A percentile compares a stretch with the other conserved stretches of the same genome.
Evolutionary conservation across 73 alveolate genomes (phyloP).

Genomic region (Breviolum minutum): DNA sequence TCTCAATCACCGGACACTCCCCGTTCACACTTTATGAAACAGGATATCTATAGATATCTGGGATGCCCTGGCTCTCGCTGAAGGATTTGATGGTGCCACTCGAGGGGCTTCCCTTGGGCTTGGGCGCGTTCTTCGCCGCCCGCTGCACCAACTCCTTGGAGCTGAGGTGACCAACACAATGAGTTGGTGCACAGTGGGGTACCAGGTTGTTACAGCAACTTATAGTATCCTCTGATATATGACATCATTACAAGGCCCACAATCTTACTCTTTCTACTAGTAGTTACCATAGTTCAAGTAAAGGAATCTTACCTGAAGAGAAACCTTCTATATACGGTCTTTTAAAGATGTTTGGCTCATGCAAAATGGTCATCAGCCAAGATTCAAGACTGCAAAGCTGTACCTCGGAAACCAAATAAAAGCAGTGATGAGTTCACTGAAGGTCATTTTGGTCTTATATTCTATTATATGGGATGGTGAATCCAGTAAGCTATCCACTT

Average conservation of each 20-base stretch:
- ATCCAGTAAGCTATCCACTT: too few relatives aligned
- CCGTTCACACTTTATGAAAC: background rate
- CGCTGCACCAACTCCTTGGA: slow-evolving; percentile 77
- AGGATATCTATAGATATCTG: too few relatives aligned
- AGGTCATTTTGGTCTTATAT: too few relatives aligned
- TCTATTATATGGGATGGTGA: too few relatives aligned
- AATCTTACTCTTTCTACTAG: too few relatives aligned
- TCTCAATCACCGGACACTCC: background rate
- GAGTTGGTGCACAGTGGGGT: too few relatives aligned
- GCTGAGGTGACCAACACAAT: background rate
- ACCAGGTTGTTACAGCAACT: too few relatives aligned
- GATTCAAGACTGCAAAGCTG: slow-evolving; percentile 4
- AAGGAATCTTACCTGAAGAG: background rate
- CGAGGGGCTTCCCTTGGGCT: slow-evolving; percentile 55
- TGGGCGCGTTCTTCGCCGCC: slow-evolving; percentile 68
- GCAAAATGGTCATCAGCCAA: background rate
- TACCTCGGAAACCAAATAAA: background rate
- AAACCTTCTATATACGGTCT: background rate
- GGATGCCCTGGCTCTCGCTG: slow-evolving; percentile 53
- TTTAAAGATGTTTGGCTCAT: background rate
- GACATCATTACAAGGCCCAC: too few relatives aligned
- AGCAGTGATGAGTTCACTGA: too few relatives aligned
- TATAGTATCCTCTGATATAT: too few relatives aligned
- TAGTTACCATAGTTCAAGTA: too few relatives aligned
- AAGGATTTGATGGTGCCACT: slow-evolving; percentile 79